Percentiles rank a stretch among this genome's conserved stretches.
Conservation (phyloP, 2,329 filamentous ascomycete genomes). For the Fusarium protoensiforme region DNA sequence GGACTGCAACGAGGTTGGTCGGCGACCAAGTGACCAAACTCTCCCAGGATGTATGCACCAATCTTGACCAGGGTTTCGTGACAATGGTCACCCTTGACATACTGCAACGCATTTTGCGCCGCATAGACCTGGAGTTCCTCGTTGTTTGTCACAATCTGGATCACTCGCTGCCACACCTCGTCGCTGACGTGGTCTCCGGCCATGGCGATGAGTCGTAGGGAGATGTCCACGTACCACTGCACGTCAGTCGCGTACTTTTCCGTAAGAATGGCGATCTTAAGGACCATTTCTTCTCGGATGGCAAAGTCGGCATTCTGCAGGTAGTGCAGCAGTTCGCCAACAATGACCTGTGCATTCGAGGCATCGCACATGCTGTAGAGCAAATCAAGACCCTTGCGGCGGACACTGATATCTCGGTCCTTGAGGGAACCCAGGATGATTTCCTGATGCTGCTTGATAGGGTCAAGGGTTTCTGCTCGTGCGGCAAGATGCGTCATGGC, state of each 20-base stretch:
- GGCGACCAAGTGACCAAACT: constrained; percentile 96
- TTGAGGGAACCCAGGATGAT: constrained; percentile 95
- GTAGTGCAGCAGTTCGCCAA: constrained; percentile 92
- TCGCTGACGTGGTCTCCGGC: constrained; percentile 98
- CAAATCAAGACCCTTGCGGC: constrained; percentile 93
- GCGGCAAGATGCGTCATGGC: constrained; percentile 98
- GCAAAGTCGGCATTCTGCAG: constrained; percentile 97
- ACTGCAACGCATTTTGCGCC: constrained; percentile 90
- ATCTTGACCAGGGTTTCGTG: constrained; percentile 99
- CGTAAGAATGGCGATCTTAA: constrained; percentile 98
- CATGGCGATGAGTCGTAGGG: constrained; percentile 91
- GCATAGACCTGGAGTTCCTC: constrained; percentile 98
- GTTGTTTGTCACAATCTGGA: constrained; percentile 99
- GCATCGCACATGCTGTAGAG: constrained; percentile 99
- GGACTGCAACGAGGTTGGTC: constrained; percentile 93
- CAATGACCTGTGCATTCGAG: constrained; percentile 92
- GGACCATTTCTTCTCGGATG: constrained; percentile 98
- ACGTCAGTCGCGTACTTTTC: constrained; percentile 99
- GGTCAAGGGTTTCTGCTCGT: constrained; percentile 90
- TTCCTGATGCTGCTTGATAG: constrained; percentile 97
- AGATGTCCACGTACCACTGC: constrained; percentile 99
- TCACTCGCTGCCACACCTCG: constrained; percentile 98
- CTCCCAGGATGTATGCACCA: constrained; percentile 92
- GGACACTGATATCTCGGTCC: constrained; percentile 96
- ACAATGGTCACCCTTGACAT: constrained; percentile 91